These are phyloP conservation scores for Sclerospora graminicola DNA, from an alignment of 352 stramenopile genomes.

Conservation along the genomic window DNA sequence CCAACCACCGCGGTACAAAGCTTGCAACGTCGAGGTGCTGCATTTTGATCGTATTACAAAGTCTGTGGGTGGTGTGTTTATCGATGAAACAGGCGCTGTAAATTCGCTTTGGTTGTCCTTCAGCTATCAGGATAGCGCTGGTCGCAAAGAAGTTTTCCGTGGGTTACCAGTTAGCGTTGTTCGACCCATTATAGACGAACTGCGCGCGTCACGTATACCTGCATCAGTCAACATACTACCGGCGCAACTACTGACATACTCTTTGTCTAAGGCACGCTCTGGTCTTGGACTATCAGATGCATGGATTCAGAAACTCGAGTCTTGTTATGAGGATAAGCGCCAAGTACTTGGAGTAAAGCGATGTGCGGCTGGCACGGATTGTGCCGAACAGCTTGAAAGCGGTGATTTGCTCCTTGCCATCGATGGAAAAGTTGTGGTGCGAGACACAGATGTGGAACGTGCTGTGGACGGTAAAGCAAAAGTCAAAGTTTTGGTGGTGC, in stretches of 20 bases:
- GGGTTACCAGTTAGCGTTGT: constrained; percentile 61
- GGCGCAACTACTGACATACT: constrained; percentile 71
- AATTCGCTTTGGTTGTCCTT: constrained; percentile 82
- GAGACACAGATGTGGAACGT: constrained; percentile 69
- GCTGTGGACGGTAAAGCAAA: constrained; percentile 39
- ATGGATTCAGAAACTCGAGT: constrained; percentile 79
- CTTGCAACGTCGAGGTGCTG: constrained; percentile 74
- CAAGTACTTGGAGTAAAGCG: constrained; percentile 84
- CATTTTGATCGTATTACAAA: constrained; percentile 86
- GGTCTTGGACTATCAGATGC: constrained; percentile 75
- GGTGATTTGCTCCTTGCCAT: constrained; percentile 82
- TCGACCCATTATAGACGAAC: constrained; percentile 46
- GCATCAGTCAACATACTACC: constrained; percentile 53
- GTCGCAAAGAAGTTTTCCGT: constrained; percentile 78
- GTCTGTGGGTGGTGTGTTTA: constrained; percentile 78
- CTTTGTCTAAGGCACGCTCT: constrained; percentile 77
- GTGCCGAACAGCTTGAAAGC: constrained; percentile 54
- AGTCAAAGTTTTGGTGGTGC: constrained; percentile 59
- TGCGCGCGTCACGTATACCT: constrained; percentile 35
- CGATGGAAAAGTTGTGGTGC: constrained; percentile 61
- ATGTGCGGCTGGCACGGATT: constrained; percentile 56
- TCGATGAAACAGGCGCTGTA: constrained; percentile 56
- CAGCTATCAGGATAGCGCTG: constrained; percentile 70
- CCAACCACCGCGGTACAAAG: constrained; percentile 77
- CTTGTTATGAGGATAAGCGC: constrained; percentile 68